These are phyloP conservation scores for Apiospora marii DNA, from an alignment of 2,329 filamentous ascomycete genomes.

Conservation along the genomic window DNA sequence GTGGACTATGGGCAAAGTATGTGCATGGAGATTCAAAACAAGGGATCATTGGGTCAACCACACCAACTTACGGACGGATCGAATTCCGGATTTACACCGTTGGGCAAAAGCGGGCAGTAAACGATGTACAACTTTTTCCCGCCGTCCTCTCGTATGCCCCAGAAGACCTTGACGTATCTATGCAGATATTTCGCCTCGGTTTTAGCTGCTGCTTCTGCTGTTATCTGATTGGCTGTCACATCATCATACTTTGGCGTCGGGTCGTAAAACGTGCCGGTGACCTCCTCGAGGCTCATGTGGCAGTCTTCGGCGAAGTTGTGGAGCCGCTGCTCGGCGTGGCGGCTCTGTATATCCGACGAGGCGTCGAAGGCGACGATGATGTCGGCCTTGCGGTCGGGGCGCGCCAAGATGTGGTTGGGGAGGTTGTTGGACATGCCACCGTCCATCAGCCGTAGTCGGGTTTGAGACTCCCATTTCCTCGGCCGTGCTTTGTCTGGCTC, in stretches of 20 bases:
- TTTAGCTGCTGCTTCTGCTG: not conserved
- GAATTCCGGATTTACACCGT: not conserved
- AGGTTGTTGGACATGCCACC: conserved; percentile 14
- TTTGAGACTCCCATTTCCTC: not conserved
- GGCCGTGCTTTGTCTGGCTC: too few relatives aligned
- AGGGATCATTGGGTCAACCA: not conserved
- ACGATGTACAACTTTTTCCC: not conserved
- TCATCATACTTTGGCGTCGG: not conserved
- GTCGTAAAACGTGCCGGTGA: not conserved
- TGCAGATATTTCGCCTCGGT: not conserved
- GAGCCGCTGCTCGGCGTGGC: not conserved
- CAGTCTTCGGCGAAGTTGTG: conserved; percentile 2
- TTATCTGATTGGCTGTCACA: not conserved
- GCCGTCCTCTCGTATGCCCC: not conserved
- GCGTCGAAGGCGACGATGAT: conserved; percentile 2
- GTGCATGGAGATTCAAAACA: too few relatives aligned
- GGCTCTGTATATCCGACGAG: not conserved
- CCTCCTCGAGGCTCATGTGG: not conserved
- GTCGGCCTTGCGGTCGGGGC: not conserved
- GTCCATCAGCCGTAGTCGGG: not conserved
- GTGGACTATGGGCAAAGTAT: not conserved
- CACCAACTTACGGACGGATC: not conserved
- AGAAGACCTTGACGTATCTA: conserved; percentile 1
- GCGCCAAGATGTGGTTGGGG: not conserved
- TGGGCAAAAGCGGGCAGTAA: not conserved